These are phyloP conservation scores for Mariannaea sp. DNA, from an alignment of 2,329 filamentous ascomycete species.

Conservation along the genomic window DNA sequence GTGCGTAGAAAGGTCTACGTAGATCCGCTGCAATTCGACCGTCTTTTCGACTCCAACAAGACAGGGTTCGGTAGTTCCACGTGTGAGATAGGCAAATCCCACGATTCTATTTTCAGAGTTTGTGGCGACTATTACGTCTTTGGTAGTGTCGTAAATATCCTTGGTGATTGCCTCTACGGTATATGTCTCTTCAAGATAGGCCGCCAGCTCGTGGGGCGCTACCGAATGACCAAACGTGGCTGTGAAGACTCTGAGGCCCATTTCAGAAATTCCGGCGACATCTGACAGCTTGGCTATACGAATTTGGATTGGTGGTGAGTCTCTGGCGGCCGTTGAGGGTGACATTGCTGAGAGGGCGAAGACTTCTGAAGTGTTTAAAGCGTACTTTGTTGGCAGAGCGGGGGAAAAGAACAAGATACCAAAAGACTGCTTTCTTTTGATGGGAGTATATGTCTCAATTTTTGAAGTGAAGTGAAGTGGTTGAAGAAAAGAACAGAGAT, in stretches of 20 bases:
- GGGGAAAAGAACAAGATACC: too few species aligned
- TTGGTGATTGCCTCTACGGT: constrained; percentile 38
- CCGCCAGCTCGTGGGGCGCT: constrained; percentile 42
- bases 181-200: constrained; percentile 47
- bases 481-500: too few species aligned
- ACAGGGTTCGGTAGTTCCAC: constrained; percentile 46
- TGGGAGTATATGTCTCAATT: too few species aligned
- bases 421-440: too few species aligned
- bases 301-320: background rate
- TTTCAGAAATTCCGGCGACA: constrained; percentile 34
- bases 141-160: constrained; percentile 34
- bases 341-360: too few species aligned
- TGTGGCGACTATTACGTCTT: constrained; percentile 36
- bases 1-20: constrained; percentile 44
- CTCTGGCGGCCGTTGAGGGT: too few species aligned
- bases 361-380: too few species aligned
- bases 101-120: constrained; percentile 32
- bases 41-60: constrained; percentile 37
- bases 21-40: constrained; percentile 51
- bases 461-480: too few species aligned
- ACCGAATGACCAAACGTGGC: constrained; percentile 50
- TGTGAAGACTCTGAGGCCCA: constrained; percentile 46
- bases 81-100: constrained; percentile 49
- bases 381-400: too few species aligned
- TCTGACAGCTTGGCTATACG: constrained; percentile 15